Evolutionary conservation across 352 stramenopile species (phyloP).

Genomic region (Peronospora destructor): DNA sequence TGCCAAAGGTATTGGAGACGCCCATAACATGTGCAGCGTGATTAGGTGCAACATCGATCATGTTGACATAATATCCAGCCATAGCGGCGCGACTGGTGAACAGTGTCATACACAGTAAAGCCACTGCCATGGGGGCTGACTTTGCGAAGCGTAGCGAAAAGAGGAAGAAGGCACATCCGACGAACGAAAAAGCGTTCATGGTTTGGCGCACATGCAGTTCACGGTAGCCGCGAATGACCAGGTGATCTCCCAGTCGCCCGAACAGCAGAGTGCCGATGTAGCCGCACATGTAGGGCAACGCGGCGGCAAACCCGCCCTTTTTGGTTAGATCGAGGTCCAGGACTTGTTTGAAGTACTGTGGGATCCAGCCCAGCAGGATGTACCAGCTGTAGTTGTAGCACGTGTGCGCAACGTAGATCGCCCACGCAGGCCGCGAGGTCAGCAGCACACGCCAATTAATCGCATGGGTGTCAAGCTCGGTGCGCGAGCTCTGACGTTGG

Average conservation of each 20-base stretch:
- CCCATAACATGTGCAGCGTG: conserved; percentile 83
- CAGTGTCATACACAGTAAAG: conserved; percentile 66
- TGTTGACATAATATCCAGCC: conserved; percentile 86
- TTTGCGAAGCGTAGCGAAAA: conserved; percentile 66
- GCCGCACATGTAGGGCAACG: conserved; percentile 71
- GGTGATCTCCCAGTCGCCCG: conserved; percentile 52
- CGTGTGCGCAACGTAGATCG: conserved; percentile 81
- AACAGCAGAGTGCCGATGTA: conserved; percentile 73
- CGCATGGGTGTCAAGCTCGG: conserved; percentile 35
- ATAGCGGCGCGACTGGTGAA: conserved; percentile 71
- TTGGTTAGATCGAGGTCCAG: conserved; percentile 72
- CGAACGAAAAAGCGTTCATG: conserved; percentile 71
- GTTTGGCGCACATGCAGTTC: conserved; percentile 69
- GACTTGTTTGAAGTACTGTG: conserved; percentile 78
- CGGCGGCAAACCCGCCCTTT: conserved; percentile 54
- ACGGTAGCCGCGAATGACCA: conserved; percentile 58
- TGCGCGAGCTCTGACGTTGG: conserved; percentile 31
- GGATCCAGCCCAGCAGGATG: conserved; percentile 81
- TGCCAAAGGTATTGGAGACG: conserved; percentile 82
- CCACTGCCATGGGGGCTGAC: conserved; percentile 41
- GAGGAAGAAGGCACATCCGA: conserved; percentile 65
- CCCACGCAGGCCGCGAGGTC: conserved; percentile 61
- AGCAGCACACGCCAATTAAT: conserved; percentile 70
- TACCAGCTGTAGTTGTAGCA: conserved; percentile 89
- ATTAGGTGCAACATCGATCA: conserved; percentile 80